Evolutionary conservation across 2,329 filamentous ascomycete genomes (phyloP).

Genomic region (Trichoderma sp.): DNA sequence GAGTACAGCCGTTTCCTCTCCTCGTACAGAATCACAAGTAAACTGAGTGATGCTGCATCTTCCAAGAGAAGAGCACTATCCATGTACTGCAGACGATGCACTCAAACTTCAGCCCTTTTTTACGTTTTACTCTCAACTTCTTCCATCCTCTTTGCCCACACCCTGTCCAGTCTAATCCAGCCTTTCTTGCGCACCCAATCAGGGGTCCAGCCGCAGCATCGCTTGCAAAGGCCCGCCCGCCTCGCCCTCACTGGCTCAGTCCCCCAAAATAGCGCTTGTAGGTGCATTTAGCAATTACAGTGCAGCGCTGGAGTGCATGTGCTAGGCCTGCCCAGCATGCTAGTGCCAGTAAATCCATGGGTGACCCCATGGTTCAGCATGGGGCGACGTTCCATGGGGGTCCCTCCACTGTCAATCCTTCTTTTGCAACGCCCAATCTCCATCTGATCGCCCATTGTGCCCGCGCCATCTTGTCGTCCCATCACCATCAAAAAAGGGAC

Average conservation of each 20-base stretch:
- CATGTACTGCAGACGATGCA: not conserved
- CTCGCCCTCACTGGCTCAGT: slow-evolving; percentile 10
- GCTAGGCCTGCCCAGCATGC: slow-evolving; percentile 5
- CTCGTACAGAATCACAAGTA: not conserved
- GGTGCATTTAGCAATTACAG: slow-evolving; percentile 4
- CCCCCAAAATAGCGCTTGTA: not conserved
- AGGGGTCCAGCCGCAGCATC: slow-evolving; percentile 3
- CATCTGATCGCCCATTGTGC: slow-evolving; percentile 15
- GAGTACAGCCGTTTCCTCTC: not conserved
- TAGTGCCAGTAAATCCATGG: not conserved
- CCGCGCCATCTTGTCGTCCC: not conserved
- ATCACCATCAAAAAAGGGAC: not conserved
- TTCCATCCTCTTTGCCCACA: not conserved
- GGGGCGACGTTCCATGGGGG: slow-evolving; percentile 9
- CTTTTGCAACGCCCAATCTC: slow-evolving; percentile 16
- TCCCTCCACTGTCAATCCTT: slow-evolving; percentile 9
- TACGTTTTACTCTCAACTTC: not conserved
- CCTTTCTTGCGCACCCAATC: slow-evolving; percentile 3
- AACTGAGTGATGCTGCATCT: not conserved
- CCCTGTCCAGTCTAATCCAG: not conserved
- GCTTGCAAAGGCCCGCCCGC: slow-evolving; percentile 8
- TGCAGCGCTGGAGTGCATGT: not conserved
- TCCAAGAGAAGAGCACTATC: not conserved
- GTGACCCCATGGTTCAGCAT: slow-evolving; percentile 12
- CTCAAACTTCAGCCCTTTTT: not conserved